phyloP scores from a whole-genome alignment of 495 filamentous ascomycete genomes.

The Trichocladium antarcticum region DNA sequence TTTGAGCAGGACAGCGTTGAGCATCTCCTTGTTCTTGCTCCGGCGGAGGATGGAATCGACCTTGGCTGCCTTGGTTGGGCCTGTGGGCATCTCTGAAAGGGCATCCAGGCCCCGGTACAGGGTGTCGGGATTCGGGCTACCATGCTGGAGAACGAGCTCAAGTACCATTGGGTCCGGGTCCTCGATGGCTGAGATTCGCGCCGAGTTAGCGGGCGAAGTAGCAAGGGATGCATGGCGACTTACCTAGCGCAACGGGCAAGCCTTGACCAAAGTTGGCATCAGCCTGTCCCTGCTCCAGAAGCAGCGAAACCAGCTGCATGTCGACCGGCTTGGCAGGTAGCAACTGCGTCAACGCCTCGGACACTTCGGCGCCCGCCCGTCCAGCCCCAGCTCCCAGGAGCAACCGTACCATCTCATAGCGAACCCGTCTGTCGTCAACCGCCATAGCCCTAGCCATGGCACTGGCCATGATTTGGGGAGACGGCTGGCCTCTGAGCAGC shows the following conservation, averaged over 20 bases:
- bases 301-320: conserved; percentile 25
- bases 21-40: conserved; percentile 24
- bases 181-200: conserved; percentile 21
- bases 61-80: conserved; percentile 29
- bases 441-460: conserved; percentile 32
- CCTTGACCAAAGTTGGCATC: conserved; percentile 36
- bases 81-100: conserved; percentile 24
- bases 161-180: conserved; percentile 30
- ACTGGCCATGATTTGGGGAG: conserved; percentile 27
- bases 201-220: not conserved
- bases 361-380: conserved; percentile 24
- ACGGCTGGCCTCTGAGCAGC: conserved; percentile 29
- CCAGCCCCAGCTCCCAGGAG: conserved; percentile 31
- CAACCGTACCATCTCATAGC: conserved; percentile 32
- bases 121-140: conserved; percentile 26
- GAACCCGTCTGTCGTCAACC: conserved; percentile 17
- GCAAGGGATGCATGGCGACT: not conserved
- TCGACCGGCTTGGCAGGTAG: conserved; percentile 29
- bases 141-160: conserved; percentile 33
- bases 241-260: conserved; percentile 23
- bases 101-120: conserved; percentile 25
- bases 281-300: conserved; percentile 33
- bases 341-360: conserved; percentile 25
- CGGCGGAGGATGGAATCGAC: conserved; percentile 29
- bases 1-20: conserved; percentile 27